Base-by-base conservation (phyloP, 805 yeast genomes). In the Myxozyma neglecta region DNA sequence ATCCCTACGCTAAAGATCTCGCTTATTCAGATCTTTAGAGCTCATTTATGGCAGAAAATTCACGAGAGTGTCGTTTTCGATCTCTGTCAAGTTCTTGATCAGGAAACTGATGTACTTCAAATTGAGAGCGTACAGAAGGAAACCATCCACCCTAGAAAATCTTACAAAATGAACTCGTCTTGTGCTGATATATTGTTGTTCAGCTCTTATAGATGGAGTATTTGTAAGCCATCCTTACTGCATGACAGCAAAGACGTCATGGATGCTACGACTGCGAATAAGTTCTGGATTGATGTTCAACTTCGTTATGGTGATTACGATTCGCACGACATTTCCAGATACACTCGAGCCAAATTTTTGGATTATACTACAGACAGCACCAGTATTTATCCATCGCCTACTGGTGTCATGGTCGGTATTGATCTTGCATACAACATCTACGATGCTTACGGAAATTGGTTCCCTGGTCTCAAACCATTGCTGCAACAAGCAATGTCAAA, bases 1-100 rank as follows among this genome's bases (percentile, higher is more conserved):
- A 94, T 94, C 66, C 99, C 99, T 7, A 94, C 99, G 0, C 79
- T 94, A 71, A 94, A 94, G 74, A 94, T 94, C 35, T 93, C 99
- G 0, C 80, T 93, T 65, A 92, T 94, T 73, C 99, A 94, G 73
- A 90, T 94, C 2, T 94, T 94, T 81, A 81, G 99, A 59, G 98
- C 99, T 0, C 99, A 94, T 78, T 82, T 94, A 70, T 94, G 99
- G 99, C 99, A 94, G 73, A 94, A 96, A 74, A 94, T 94, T 57
- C 99, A 94, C 73, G 99, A 94, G 75, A 87, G 96, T 75, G 80
- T 94, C 53, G 97, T 94, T 3, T 89, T 90, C 72, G 99, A 94
- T 78, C 70, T 94, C 36, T 91, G 97, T 70, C 97, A 92, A 71
- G 93, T 91, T 16, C 76, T 94, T 24, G 99, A 94, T 73, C 85